These are phyloP conservation scores for Aegilops longissima DNA, from an alignment of 176 grass and related monocot species.

Conservation along the genomic window DNA sequence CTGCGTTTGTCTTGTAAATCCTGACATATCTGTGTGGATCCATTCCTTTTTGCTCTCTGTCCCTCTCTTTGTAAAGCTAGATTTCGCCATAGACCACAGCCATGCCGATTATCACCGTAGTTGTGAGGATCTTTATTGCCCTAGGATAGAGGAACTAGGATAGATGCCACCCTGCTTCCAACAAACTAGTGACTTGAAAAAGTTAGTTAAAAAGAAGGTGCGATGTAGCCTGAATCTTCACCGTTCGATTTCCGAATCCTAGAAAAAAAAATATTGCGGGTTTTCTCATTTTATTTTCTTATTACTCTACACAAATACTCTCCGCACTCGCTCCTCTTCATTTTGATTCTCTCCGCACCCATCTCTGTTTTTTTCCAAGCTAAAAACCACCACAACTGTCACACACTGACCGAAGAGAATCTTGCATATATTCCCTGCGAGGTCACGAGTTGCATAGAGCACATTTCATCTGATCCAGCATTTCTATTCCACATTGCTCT, in stretches of 20 bases:
- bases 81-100: conserved; percentile 45
- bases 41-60: conserved; percentile 27
- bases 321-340: neutral
- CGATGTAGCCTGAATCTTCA: neutral
- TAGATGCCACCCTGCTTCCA: neutral
- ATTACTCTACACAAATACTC: no score
- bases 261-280: no score
- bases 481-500: neutral
- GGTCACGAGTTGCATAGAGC: conserved; percentile 6
- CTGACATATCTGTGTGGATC: conserved; percentile 35
- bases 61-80: neutral
- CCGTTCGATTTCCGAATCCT: neutral
- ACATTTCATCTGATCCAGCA: conserved; percentile 17
- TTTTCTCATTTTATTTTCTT: no score
- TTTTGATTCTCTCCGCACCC: neutral
- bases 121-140: neutral
- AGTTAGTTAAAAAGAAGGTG: neutral
- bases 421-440: neutral
- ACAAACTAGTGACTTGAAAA: neutral
- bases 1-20: conserved; percentile 44
- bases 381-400: neutral
- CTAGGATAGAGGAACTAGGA: neutral
- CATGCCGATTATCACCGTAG: neutral
- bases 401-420: neutral
- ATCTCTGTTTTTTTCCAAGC: neutral